A percentile compares a stretch with the other conserved stretches of the same genome.
These are phyloP conservation scores for Mycena sp. DNA, from an alignment of 1,284 basidiomycete species.

Conservation along the genomic window DNA sequence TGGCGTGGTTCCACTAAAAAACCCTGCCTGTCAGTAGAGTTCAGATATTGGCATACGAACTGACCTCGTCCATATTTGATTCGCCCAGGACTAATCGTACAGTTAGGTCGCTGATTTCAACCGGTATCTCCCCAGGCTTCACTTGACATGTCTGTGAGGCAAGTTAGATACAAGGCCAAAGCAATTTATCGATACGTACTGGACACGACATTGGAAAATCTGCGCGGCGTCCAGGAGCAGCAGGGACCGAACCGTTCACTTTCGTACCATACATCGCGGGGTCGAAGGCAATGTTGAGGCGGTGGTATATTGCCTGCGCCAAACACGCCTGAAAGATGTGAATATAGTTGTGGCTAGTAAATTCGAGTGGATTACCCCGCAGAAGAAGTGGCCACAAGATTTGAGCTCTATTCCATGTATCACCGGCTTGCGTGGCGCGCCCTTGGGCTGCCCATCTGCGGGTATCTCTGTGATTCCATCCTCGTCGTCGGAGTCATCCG, in stretches of 20 bases:
- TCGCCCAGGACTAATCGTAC: constrained; percentile 31
- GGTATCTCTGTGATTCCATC: constrained; percentile 13
- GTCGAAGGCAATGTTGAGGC: constrained; percentile 31
- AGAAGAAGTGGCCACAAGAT: constrained; percentile 31
- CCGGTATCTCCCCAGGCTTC: constrained; percentile 25
- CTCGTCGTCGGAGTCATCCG: constrained; percentile 24
- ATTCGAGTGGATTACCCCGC: constrained; percentile 18
- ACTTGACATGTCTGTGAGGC: constrained; percentile 25
- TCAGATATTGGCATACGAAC: too few species aligned
- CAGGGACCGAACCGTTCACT: background rate
- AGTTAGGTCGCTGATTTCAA: constrained; percentile 28
- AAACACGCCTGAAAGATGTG: constrained; percentile 24
- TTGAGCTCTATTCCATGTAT: constrained; percentile 29
- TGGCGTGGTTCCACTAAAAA: constrained; percentile 27
- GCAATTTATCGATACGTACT: too few species aligned
- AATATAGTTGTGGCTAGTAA: too few species aligned
- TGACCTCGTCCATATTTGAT: constrained; percentile 26
- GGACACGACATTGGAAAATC: constrained; percentile 33
- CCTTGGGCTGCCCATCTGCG: background rate
- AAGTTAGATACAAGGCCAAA: background rate
- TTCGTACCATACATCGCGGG: constrained; percentile 28
- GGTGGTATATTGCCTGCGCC: constrained; percentile 27
- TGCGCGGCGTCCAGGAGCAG: constrained; percentile 12
- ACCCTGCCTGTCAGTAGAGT: too few species aligned
- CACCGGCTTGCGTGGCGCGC: constrained; percentile 2